Evolutionary conservation across 495 filamentous ascomycete genomes (phyloP), one percentile per base, ranked within the genome.

Genomic region (Pyrenopolyporus hunteri): DNA sequence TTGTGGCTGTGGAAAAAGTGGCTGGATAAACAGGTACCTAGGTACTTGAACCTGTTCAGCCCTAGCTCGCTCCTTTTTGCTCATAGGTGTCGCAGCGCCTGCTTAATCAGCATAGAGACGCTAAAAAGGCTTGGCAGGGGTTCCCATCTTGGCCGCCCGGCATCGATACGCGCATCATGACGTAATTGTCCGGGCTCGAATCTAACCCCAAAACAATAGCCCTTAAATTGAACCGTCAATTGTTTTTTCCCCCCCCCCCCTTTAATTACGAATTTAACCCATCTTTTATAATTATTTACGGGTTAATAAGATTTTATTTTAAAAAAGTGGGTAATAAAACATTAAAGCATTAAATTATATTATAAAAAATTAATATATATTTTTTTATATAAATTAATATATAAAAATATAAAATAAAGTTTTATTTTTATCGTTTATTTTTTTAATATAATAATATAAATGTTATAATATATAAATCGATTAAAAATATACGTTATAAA

Each of bases 101-200:
- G 50, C 62, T 11, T 51, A 53, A 53, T 66, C 63, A 42, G 32
- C 61, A 39, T n/a, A 32, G 9, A 29, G 16, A 20, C 33, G 11
- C 59, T 57, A 47, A 43, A n/a, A 47, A 32, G 44, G 46, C 68
- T 71, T 71, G 65, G 68, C 68, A 71, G 68, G 68, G 69, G 66
- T 66, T 56, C 37, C 65, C 48, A 56, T 71, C 63, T 57, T 66
- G 57, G 37, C 63, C 56, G 20, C 11, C 48, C 59, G 53, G 48
- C 40, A 40, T 7, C 40, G 48, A 19, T 47, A 35, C 42, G 60
- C 33, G 39, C 39, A 59, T 36, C 51, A 49, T 61, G 63, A 66
- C 57, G 36, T 66, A 57, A 66, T 31, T 5, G 11, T n/a, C 33
- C 52, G 17, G 45, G n/a, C 11, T 26, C 35, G 10, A 42, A 44